Percentiles rank a stretch among this genome's conserved stretches.
phyloP scores from a whole-genome alignment of 225 moss, liverwort and hornwort species.

The Ulota crispa region DNA sequence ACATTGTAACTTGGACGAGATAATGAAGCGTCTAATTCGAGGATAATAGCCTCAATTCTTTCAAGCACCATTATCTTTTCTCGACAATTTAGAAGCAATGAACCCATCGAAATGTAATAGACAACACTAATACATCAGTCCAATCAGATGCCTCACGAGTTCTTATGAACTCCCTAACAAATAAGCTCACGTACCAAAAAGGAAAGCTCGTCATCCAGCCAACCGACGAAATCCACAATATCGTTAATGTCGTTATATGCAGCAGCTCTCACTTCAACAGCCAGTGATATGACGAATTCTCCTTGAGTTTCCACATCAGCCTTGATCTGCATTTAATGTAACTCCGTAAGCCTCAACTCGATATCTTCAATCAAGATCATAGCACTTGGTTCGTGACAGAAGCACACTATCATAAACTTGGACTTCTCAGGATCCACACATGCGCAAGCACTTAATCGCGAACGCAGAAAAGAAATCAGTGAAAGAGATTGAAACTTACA shows the following conservation, averaged over 20 bases:
- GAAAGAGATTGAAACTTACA: constrained; percentile 47
- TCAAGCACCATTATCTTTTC: background rate
- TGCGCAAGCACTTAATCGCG: background rate
- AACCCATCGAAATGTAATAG: background rate
- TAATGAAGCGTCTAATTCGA: background rate
- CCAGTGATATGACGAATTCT: constrained; percentile 80
- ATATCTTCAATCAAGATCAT: background rate
- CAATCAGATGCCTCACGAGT: background rate
- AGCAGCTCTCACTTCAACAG: constrained; percentile 81
- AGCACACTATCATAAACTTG: background rate
- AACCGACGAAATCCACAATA: constrained; percentile 78
- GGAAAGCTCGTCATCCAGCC: constrained; percentile 94
- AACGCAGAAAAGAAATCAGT: background rate
- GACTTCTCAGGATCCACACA: background rate
- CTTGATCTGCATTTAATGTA: constrained; percentile 59
- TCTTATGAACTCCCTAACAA: background rate
- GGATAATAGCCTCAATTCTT: background rate
- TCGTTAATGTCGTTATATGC: constrained; percentile 72
- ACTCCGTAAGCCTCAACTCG: background rate
- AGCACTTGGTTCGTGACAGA: background rate
- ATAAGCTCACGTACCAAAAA: constrained; percentile 55
- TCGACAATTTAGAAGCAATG: background rate
- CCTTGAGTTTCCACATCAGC: constrained; percentile 93
- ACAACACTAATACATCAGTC: background rate
- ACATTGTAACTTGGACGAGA: background rate